These are phyloP conservation scores for Gyromitra esculenta DNA, from an alignment of 2,329 filamentous ascomycete species.

Conservation along the genomic window DNA sequence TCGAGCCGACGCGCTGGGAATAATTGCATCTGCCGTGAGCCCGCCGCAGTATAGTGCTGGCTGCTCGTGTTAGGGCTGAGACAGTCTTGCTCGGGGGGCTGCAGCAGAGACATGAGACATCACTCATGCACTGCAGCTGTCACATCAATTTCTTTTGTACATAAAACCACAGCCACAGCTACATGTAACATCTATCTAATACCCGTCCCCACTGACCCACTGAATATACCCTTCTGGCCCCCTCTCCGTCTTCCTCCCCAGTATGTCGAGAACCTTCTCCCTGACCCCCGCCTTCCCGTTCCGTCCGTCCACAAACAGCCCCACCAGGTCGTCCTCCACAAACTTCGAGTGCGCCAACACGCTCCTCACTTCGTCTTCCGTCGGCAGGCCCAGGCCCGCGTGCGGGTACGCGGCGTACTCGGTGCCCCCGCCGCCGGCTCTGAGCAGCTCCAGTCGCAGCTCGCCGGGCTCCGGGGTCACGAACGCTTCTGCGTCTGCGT, in stretches of 20 bases:
- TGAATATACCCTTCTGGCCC: constrained; percentile 66
- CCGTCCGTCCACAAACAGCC: constrained; percentile 70
- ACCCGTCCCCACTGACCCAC: constrained; percentile 44
- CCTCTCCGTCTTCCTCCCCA: constrained; percentile 71
- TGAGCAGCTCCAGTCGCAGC: constrained; percentile 70
- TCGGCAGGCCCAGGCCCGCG: constrained; percentile 74
- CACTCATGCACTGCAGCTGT: constrained; percentile 12
- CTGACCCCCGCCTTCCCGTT: constrained; percentile 74
- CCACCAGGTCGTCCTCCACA: constrained; percentile 68
- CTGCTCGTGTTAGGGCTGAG: neutral
- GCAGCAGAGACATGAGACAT: constrained; percentile 13
- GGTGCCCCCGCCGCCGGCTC: constrained; percentile 57
- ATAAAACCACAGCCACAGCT: neutral
- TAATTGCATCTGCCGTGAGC: neutral
- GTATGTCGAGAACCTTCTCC: constrained; percentile 74
- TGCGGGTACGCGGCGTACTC: constrained; percentile 81
- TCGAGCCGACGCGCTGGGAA: no score
- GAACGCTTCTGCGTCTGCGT: constrained; percentile 72
- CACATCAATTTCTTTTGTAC: neutral
- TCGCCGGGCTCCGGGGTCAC: constrained; percentile 65
- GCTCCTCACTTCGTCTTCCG: constrained; percentile 65
- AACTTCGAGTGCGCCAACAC: constrained; percentile 66
- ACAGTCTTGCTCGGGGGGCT: neutral
- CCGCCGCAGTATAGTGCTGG: neutral
- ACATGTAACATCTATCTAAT: neutral